Evolutionary conservation across 2,329 filamentous ascomycete genomes (phyloP), one percentile per base, ranked within the genome.

Genomic region (Fusarium sp.): DNA sequence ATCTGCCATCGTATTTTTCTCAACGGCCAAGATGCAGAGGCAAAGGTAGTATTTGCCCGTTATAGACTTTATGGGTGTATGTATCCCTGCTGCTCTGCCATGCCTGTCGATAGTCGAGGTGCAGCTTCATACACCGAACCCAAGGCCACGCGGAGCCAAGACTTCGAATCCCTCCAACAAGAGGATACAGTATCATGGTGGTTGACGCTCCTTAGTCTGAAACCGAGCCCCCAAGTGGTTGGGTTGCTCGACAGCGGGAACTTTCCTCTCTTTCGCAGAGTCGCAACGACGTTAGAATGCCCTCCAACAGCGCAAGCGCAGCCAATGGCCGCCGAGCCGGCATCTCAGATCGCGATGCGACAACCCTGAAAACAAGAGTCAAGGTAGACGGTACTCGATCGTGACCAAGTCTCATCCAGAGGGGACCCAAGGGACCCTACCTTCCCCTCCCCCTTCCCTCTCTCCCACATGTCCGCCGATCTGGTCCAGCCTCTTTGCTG

Each of bases 341-440:
- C 43, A 60, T 63, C 44, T 15, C 44, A 64, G 66, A 70, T 70
- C 66, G 47, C 57, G 67, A 65, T 70, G 67, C 39, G 31, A 50
- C 48, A 65, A 44, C 50, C 58, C 37, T 46, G 31, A 18, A 31
- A 46, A 30, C 12, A 39, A 23, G 41, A 55, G 39, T 44, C 41
- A 64, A 30, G 36, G 55, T 71, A 71, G 59, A 57, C 13, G 16
- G 52, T 70, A 70, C 68, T 59, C 68, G 18, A 48, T 37, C 44
- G 60, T 46, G 64, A 71, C 41, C 23, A 23, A 23, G 23, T 23
- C 3, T 23, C 23, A 4, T 23, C 23, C 23, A 23, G 18, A 23
- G 18, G 18, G 18, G 18, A 23, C 18, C 18, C 18, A 44, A 47
- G 34, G 54, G 63, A 65, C 68, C 68, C 51, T 64, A 47, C 50